Evolutionary conservation across 176 grass and related monocot species (phyloP).

Genomic region (Typha latifolia): DNA sequence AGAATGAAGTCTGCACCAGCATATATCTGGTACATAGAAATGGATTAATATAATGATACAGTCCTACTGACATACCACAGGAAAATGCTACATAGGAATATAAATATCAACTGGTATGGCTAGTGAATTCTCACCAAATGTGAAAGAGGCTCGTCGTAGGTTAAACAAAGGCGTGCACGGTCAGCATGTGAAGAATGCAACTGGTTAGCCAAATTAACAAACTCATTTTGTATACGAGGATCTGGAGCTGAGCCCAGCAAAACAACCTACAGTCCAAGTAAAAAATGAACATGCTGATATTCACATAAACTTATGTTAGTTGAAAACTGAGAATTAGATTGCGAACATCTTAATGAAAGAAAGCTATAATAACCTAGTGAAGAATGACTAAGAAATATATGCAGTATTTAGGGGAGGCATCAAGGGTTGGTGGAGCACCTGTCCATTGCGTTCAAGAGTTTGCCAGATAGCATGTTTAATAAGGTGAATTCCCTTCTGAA

Average conservation of each 20-base stretch:
- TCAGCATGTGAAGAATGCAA: conserved; percentile 64
- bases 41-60: not conserved
- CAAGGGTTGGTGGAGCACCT: conserved; percentile 29
- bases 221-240: conserved; percentile 77
- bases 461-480: conserved; percentile 75
- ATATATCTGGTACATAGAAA: conserved; percentile 71
- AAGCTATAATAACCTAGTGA: not conserved
- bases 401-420: too few relatives aligned
- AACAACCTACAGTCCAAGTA: conserved; percentile 52
- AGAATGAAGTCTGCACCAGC: conserved; percentile 92
- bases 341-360: not conserved
- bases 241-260: conserved; percentile 92
- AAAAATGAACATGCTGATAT: not conserved
- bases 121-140: conserved; percentile 54
- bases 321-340: too few relatives aligned
- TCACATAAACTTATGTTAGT: too few relatives aligned
- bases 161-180: conserved; percentile 64
- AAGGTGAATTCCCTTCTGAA: conserved; percentile 98
- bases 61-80: not conserved
- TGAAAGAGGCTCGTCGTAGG: conserved; percentile 83
- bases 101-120: not conserved
- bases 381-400: not conserved
- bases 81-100: not conserved
- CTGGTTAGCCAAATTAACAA: conserved; percentile 50
- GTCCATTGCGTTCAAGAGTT: conserved; percentile 68